Percentiles rank a stretch among this genome's conserved stretches.
Evolutionary conservation across 108 stramenopile species (phyloP).

Genomic region (Skeletonema marinoi): DNA sequence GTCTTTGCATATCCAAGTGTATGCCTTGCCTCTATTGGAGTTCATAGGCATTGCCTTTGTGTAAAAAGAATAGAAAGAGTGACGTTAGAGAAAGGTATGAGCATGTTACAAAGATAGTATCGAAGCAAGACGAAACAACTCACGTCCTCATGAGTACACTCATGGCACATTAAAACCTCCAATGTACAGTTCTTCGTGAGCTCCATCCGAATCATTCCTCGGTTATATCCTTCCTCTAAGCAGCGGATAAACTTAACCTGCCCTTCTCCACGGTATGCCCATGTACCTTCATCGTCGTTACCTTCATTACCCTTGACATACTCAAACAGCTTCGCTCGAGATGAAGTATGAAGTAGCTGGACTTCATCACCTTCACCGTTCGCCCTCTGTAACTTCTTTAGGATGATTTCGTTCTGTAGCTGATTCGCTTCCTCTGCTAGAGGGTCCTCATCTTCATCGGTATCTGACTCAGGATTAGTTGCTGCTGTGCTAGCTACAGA

Average conservation of each 20-base stretch:
- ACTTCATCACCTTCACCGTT: conserved; percentile 20
- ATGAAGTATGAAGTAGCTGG: conserved; percentile 11
- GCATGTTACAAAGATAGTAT: background rate
- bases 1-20: conserved; percentile 28
- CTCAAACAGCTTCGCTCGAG: conserved; percentile 17
- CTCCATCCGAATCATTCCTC: conserved; percentile 35
- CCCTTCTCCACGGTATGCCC: conserved; percentile 16
- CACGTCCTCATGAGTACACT: conserved; percentile 12
- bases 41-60: conserved; percentile 10
- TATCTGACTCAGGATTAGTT: background rate
- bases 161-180: conserved; percentile 24
- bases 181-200: conserved; percentile 19
- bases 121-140: background rate
- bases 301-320: conserved; percentile 17
- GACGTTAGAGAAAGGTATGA: background rate
- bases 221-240: conserved; percentile 30
- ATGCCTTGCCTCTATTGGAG: conserved; percentile 25
- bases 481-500: background rate
- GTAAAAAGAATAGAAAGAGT: background rate
- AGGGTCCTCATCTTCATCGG: background rate
- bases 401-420: background rate
- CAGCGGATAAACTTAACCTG: conserved; percentile 14
- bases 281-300: conserved; percentile 4
- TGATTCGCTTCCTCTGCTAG: conserved; percentile 3
- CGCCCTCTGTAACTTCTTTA: conserved; percentile 6